Conservation (phyloP, 306 rosid genomes). For the Delonix regia region DNA sequence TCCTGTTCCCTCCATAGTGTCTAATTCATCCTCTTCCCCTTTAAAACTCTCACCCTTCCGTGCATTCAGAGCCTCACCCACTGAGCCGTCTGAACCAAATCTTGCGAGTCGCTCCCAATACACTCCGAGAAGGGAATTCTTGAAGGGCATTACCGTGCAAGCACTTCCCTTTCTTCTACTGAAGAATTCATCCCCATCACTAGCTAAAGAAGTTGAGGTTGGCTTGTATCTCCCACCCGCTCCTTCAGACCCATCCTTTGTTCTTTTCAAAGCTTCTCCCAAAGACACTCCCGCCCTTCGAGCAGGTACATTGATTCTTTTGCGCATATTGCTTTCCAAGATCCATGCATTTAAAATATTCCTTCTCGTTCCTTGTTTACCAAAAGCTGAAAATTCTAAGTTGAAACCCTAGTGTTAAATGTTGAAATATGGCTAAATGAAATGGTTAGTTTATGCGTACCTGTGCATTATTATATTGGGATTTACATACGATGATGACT, state of each 20-base stretch:
- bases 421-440: background rate
- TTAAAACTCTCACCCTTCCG: conserved; percentile 24
- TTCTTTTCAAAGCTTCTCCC: conserved; percentile 79
- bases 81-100: conserved; percentile 15
- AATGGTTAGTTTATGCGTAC: background rate
- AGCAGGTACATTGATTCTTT: conserved; percentile 60
- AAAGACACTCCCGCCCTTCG: conserved; percentile 98
- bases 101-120: conserved; percentile 11
- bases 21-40: conserved; percentile 7
- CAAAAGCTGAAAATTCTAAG: background rate
- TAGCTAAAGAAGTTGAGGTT: conserved; percentile 72
- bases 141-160: conserved; percentile 59
- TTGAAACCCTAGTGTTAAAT: background rate
- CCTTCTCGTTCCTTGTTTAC: background rate
- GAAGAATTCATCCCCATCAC: conserved; percentile 43
- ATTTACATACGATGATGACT: background rate
- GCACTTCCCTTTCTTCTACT: conserved; percentile 54
- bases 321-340: background rate
- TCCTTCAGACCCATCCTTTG: conserved; percentile 78
- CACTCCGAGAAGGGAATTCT: conserved; percentile 64
- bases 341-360: background rate
- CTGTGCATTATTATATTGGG: background rate
- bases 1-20: conserved; percentile 34
- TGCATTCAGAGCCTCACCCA: conserved; percentile 40
- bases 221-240: conserved; percentile 84